phyloP scores from a whole-genome alignment of 352 stramenopile species.

The Phytophthora litchii region DNA sequence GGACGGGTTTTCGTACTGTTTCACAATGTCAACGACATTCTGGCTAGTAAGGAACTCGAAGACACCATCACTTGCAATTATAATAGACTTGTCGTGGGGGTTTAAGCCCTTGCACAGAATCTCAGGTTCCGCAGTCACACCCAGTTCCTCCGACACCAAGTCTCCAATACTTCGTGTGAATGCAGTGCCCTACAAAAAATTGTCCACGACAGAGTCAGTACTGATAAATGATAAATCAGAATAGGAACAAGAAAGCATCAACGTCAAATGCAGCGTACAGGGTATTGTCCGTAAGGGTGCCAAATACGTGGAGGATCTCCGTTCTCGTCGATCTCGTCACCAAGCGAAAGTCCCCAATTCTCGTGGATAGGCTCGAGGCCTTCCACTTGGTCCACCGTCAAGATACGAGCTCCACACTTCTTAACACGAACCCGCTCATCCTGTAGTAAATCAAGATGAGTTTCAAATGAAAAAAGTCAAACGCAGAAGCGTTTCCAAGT shows the following conservation, averaged over 20 bases:
- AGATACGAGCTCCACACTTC: conserved; percentile 93
- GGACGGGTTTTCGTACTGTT: conserved; percentile 83
- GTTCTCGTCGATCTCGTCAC: conserved; percentile 92
- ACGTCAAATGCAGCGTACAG: conserved; percentile 37
- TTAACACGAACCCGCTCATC: conserved; percentile 95
- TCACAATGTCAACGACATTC: conserved; percentile 92
- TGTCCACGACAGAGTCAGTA: conserved; percentile 17
- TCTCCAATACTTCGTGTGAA: conserved; percentile 99
- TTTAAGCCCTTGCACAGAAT: conserved; percentile 91
- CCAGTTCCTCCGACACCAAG: conserved; percentile 91
- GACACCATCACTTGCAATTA: conserved; percentile 94
- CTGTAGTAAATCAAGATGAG: conserved; percentile 19
- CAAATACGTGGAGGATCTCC: conserved; percentile 93
- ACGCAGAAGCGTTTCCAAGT: conserved; percentile 12
- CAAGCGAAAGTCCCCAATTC: conserved; percentile 90
- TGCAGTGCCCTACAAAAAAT: conserved; percentile 88
- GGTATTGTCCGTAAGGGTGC: conserved; percentile 88
- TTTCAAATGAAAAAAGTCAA: conserved; percentile 6
- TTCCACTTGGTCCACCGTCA: conserved; percentile 97
- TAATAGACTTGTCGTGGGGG: conserved; percentile 90
- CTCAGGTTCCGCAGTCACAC: conserved; percentile 92
- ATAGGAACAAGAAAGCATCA: conserved; percentile 3
- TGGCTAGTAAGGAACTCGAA: conserved; percentile 97
- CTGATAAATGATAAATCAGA: conserved; percentile 16
- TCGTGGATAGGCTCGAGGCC: conserved; percentile 91